Evolutionary conservation across 371 early-diverging fungal genomes (phyloP).

Genomic region (Syncephalastrum contaminatum): DNA sequence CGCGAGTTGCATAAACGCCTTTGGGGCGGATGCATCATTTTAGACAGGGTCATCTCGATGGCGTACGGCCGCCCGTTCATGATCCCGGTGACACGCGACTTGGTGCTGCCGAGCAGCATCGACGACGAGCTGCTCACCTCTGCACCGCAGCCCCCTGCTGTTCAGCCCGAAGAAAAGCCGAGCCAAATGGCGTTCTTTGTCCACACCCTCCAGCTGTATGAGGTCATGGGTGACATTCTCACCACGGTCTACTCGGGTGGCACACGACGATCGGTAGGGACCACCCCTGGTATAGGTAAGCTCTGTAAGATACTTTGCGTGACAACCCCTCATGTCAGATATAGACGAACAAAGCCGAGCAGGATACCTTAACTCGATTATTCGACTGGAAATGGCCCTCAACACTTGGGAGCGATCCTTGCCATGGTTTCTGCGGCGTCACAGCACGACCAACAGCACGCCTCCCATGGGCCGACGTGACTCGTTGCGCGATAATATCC

Average conservation of each 20-base stretch:
- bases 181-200: slow-evolving; percentile 28
- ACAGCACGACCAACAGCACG: slow-evolving; percentile 7
- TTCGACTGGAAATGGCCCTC: slow-evolving; percentile 23
- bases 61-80: slow-evolving; percentile 29
- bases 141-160: slow-evolving; percentile 12
- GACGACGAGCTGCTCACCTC: slow-evolving; percentile 25
- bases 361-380: slow-evolving; percentile 13
- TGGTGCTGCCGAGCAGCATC: slow-evolving; percentile 18
- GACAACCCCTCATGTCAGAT: neutral
- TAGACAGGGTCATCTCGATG: slow-evolving; percentile 30
- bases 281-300: neutral
- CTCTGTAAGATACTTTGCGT: too few species aligned
- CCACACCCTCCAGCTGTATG: slow-evolving; percentile 21
- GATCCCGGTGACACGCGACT: slow-evolving; percentile 22
- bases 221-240: slow-evolving; percentile 29
- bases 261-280: slow-evolving; percentile 5
- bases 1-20: slow-evolving; percentile 19
- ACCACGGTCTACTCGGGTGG: slow-evolving; percentile 22
- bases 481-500: slow-evolving; percentile 8
- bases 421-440: slow-evolving; percentile 20
- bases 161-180: slow-evolving; percentile 23
- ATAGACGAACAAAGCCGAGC: slow-evolving; percentile 15
- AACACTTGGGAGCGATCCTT: slow-evolving; percentile 21
- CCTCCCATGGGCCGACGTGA: neutral
- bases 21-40: slow-evolving; percentile 28